Evolutionary conservation across 345 rosid species (phyloP).

Genomic region (Murraya koenigii): DNA sequence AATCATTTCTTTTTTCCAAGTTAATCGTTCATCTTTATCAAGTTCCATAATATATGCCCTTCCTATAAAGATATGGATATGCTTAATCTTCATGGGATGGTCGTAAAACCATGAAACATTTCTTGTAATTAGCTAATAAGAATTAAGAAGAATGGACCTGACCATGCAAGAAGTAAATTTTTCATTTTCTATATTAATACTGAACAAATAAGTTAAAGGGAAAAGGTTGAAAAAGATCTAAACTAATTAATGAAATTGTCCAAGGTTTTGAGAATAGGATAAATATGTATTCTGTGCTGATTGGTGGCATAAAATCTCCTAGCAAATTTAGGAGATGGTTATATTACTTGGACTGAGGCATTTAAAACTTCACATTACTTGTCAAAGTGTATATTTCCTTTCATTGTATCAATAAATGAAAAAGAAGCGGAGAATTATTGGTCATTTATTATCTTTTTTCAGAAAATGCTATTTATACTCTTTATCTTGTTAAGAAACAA

Average conservation of each 20-base stretch:
- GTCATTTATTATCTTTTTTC: background rate
- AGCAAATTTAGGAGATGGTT: background rate
- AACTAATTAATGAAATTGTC: background rate
- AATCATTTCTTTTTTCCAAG: background rate
- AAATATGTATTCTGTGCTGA: background rate
- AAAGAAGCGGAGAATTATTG: background rate
- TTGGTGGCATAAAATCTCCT: background rate
- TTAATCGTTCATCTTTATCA: background rate
- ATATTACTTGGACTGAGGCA: background rate
- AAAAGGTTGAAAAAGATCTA: background rate
- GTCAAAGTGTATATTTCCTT: background rate
- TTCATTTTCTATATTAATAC: background rate
- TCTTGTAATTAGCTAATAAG: background rate
- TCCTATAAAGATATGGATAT: background rate
- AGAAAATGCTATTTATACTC: background rate
- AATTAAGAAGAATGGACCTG: background rate
- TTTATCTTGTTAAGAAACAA: background rate
- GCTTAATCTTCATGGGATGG: background rate
- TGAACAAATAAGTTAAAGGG: background rate
- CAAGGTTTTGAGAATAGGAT: background rate
- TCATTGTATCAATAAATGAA: background rate
- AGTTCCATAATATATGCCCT: background rate
- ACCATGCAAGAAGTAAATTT: background rate
- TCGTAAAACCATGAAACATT: background rate
- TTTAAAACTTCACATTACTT: background rate